phyloP scores from a whole-genome alignment of 2,329 filamentous ascomycete genomes.

The Didymella keratinophila region DNA sequence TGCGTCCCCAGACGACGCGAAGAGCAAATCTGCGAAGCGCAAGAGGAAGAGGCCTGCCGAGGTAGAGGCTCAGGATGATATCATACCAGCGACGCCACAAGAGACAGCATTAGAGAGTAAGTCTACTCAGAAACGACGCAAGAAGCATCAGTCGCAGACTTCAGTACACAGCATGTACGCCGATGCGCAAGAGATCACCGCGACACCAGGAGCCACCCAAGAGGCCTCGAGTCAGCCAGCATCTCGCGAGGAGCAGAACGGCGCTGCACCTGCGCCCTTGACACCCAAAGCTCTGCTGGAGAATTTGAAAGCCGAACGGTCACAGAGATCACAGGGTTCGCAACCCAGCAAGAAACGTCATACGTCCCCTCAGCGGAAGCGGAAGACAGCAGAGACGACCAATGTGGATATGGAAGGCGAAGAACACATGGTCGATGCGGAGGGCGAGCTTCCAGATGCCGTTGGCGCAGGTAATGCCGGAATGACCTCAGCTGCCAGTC shows the following conservation, averaged over 20 bases:
- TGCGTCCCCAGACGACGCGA: slow-evolving; percentile 6
- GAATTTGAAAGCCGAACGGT: slow-evolving; percentile 4
- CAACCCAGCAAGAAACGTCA: not conserved
- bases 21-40: slow-evolving; percentile 2
- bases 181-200: not conserved
- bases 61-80: not conserved
- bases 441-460: not conserved
- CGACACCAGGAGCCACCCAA: slow-evolving; percentile 2
- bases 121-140: slow-evolving; percentile 1
- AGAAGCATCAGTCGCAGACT: not conserved
- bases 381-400: not conserved
- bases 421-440: not conserved
- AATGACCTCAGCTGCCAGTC: not conserved
- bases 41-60: slow-evolving; percentile 1
- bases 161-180: not conserved
- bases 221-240: not conserved
- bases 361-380: not conserved
- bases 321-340: not conserved
- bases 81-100: slow-evolving; percentile 4
- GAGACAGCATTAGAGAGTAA: not conserved
- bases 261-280: not conserved
- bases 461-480: not conserved
- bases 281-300: slow-evolving; percentile 1
- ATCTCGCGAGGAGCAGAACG: not conserved
- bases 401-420: not conserved